Base-by-base conservation (phyloP, 2,329 filamentous ascomycete genomes). In the Dactylellina leptospora region DNA sequence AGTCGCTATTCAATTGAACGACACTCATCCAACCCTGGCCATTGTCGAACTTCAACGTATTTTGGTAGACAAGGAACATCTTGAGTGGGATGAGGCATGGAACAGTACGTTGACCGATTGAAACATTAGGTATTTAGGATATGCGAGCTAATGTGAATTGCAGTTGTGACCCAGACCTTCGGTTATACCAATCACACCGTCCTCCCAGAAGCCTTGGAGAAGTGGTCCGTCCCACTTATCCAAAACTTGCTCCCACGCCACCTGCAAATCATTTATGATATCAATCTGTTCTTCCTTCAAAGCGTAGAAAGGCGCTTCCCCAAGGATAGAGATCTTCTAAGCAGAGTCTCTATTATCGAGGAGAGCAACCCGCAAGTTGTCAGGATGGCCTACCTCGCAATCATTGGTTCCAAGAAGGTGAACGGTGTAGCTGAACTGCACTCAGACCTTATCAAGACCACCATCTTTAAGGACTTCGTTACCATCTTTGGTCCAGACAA, bases 381-480 rank as follows among this genome's bases (percentile, higher is more conserved):
- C 73, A 90, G 93, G 79, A 99, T 99, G 95, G 95, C 95, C 1
- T 95, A 87, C 81, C 83, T 99, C 55, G 95, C 95, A 74, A 90
- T 97, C 78, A 92, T 99, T 77, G 95, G 95, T 50, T 97, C 95
- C 33, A 95, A 97, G 86, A 99, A 97, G 84, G 93, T 99, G 83
- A 99, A 99, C 76, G 95, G 95, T 80, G 95, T 99, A 33, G 95
- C 95, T 30, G 95, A 99, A 82, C 83, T 99, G 75, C 95, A 99
- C 82, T 99, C 95, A 0, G 95, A 99, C 79, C 84, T 99, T 68
- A 96, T 99, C 84, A 95, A 95, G 84, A 96, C 93, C 0, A 99
- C 95, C n/a, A 96, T 99, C 76, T 97, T 99, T 87, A 97, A 95
- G 81, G 95, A 99, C 80, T 99, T 99, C 81, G 93, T 99, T 70